Evolutionary conservation across 257 asterid genomes (phyloP).

Genomic region (Cynanchum wilfordii): DNA sequence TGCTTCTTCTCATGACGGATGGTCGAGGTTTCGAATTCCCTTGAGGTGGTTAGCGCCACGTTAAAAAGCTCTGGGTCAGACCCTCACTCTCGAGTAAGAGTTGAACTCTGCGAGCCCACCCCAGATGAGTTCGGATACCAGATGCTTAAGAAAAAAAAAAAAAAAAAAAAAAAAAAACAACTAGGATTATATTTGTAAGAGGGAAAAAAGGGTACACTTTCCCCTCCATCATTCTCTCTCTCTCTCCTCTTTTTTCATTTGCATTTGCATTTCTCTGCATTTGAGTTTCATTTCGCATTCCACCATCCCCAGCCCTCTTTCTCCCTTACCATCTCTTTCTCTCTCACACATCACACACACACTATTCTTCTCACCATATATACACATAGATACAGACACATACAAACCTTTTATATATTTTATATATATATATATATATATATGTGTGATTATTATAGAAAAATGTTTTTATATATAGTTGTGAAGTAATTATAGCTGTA

Average conservation of each 20-base stretch:
- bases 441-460: not conserved
- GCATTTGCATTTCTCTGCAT: conserved; percentile 28
- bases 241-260: conserved; percentile 19
- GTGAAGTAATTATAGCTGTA: not conserved
- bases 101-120: too few relatives aligned
- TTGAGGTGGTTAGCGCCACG: too few relatives aligned
- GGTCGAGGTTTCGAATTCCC: too few relatives aligned
- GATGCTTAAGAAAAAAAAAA: too few relatives aligned
- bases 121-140: too few relatives aligned
- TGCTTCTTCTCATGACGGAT: too few relatives aligned
- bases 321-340: conserved; percentile 16
- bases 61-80: too few relatives aligned
- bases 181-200: not conserved
- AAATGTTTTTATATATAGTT: not conserved
- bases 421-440: not conserved
- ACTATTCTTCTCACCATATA: not conserved
- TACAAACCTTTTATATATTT: conserved; percentile 12
- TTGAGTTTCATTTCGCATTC: conserved; percentile 47
- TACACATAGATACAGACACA: conserved; percentile 12
- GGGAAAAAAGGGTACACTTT: not conserved
- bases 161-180: not conserved
- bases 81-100: too few relatives aligned
- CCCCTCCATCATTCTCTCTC: conserved; percentile 23
- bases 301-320: conserved; percentile 14
- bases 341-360: conserved; percentile 11